Evolutionary conservation across 1,284 basidiomycete genomes (phyloP).

Genomic region (Heterobasidion parviporum): DNA sequence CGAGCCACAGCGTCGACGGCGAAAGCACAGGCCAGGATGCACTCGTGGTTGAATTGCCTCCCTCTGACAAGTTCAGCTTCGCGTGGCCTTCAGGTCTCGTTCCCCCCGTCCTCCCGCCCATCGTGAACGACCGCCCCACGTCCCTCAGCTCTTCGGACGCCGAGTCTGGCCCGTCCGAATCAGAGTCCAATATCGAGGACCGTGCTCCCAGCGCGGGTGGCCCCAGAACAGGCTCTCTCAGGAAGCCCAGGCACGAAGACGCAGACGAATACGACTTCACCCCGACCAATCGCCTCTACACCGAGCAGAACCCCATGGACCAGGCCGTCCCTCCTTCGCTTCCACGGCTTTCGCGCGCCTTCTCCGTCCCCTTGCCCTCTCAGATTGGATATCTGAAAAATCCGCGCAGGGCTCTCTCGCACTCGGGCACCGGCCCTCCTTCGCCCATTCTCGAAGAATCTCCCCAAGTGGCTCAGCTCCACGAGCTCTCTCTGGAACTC

Average conservation of each 20-base stretch:
- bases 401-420: slow-evolving; percentile 35
- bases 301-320: slow-evolving; percentile 27
- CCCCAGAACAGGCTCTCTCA: slow-evolving; percentile 4
- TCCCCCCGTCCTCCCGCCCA: slow-evolving; percentile 23
- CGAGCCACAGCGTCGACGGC: slow-evolving; percentile 20
- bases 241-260: slow-evolving; percentile 14
- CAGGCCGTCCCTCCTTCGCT: slow-evolving; percentile 19
- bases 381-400: slow-evolving; percentile 62
- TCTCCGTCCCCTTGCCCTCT: slow-evolving; percentile 63
- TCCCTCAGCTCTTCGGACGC: slow-evolving; percentile 38
- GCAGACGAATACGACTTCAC: slow-evolving; percentile 23
- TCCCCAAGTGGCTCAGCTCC: slow-evolving; percentile 35
- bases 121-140: slow-evolving; percentile 25
- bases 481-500: slow-evolving; percentile 70
- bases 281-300: slow-evolving; percentile 23
- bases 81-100: slow-evolving; percentile 38
- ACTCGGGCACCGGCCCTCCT: slow-evolving; percentile 8
- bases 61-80: slow-evolving; percentile 40
- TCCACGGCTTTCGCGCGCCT: slow-evolving; percentile 56
- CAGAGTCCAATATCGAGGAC: slow-evolving; percentile 20
- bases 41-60: slow-evolving; percentile 30
- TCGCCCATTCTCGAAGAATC: slow-evolving; percentile 13
- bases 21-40: slow-evolving; percentile 23
- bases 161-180: slow-evolving; percentile 40
- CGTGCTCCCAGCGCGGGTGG: slow-evolving; percentile 1